Evolutionary conservation across 2,329 filamentous ascomycete genomes (phyloP).

Genomic region (Fusarium stilboides): DNA sequence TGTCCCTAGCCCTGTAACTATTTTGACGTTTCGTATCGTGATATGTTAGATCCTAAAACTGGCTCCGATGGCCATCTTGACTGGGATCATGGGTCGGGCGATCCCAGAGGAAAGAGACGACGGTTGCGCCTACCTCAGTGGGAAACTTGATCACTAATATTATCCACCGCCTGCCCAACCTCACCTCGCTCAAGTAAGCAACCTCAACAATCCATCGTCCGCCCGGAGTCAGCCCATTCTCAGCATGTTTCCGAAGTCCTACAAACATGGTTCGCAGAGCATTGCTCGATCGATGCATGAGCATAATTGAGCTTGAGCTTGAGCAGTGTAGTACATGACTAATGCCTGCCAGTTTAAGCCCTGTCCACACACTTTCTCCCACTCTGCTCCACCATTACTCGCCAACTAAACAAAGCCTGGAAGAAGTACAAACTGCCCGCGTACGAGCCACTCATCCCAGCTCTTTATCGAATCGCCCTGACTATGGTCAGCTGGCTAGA

Average conservation of each 20-base stretch:
- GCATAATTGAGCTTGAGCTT: conserved; percentile 17
- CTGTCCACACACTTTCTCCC: conserved; percentile 3
- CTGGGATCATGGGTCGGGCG: conserved; percentile 37
- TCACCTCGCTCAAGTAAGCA: background rate
- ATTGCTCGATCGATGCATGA: conserved; percentile 11
- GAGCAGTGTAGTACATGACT: conserved; percentile 11
- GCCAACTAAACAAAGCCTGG: conserved; percentile 8
- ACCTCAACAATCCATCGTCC: background rate
- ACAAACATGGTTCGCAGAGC: background rate
- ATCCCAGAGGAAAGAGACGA: conserved; percentile 30
- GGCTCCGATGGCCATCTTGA: conserved; percentile 17
- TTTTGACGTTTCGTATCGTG: conserved; percentile 13
- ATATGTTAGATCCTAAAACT: conserved; percentile 23
- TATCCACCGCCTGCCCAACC: no score
- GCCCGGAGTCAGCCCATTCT: background rate
- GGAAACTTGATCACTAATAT: conserved; percentile 4
- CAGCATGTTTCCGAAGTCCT: conserved; percentile 2
- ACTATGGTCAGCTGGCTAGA: background rate
- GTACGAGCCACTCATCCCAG: background rate
- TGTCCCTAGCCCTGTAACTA: background rate
- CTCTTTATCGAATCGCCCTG: background rate
- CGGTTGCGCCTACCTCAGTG: conserved; percentile 10
- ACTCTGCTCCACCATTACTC: conserved; percentile 10
- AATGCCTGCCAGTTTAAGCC: conserved; percentile 8
- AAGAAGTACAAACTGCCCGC: conserved; percentile 10